Evolutionary conservation across 352 stramenopile species (phyloP).

Genomic region (Discostella stelligera): DNA sequence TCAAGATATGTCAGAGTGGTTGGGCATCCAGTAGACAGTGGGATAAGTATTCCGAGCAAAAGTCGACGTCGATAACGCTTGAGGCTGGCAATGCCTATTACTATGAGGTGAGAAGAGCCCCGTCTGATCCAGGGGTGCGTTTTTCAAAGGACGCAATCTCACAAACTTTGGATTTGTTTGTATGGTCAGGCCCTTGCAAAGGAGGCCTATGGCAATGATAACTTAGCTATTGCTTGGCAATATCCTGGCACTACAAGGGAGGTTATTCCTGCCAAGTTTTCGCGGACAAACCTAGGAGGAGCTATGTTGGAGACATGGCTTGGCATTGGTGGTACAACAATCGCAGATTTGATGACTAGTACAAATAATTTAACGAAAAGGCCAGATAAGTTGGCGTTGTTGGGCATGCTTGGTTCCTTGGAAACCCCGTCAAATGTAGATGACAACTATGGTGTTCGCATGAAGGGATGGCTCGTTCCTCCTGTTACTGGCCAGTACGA

Average conservation of each 20-base stretch:
- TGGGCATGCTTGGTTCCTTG: no score
- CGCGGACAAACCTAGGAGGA: not conserved
- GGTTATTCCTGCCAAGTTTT: not conserved
- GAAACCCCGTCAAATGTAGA: no score
- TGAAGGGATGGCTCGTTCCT: no score
- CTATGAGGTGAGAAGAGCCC: not conserved
- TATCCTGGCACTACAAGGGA: not conserved
- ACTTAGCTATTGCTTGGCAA: not conserved
- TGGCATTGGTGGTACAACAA: not conserved
- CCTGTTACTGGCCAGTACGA: no score
- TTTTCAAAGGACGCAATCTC: no score
- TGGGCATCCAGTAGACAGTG: no score
- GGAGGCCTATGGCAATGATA: not conserved
- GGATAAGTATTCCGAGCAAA: not conserved
- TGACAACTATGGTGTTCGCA: no score
- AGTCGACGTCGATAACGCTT: not conserved
- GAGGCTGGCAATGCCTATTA: not conserved
- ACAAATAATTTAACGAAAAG: conserved; percentile 1
- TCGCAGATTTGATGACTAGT: not conserved
- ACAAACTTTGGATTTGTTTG: no score
- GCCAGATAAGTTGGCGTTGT: no score
- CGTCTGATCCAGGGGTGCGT: no score
- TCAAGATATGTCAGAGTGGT: no score
- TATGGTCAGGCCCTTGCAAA: not conserved
- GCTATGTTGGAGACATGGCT: not conserved